phyloP scores from a whole-genome alignment of 352 stramenopile genomes.

The Phytophthora quininea region DNA sequence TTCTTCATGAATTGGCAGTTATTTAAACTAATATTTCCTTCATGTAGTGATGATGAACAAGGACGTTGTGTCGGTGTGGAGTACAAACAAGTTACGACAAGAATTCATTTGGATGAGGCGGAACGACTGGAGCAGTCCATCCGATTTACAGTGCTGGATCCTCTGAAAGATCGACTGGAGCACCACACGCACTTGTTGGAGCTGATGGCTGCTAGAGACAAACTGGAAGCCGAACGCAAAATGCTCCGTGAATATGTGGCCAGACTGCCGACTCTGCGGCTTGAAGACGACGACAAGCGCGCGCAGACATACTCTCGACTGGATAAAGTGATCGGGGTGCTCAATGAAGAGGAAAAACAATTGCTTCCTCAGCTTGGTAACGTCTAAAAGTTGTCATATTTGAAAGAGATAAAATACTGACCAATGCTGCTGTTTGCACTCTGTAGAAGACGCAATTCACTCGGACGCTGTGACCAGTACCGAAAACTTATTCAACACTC shows the following conservation, averaged over 20 bases:
- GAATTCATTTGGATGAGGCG: conserved; percentile 57
- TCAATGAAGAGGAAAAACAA: conserved; percentile 43
- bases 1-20: not conserved
- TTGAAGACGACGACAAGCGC: conserved; percentile 53
- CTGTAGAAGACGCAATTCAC: conserved; percentile 48
- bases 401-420: not conserved
- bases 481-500: conserved; percentile 64
- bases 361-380: conserved; percentile 52
- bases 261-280: conserved; percentile 38
- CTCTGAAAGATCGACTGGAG: conserved; percentile 58
- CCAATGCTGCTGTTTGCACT: conserved; percentile 1
- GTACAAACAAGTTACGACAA: conserved; percentile 55
- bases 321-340: conserved; percentile 42
- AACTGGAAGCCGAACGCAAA: conserved; percentile 27
- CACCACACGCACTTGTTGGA: conserved; percentile 50
- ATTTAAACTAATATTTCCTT: not conserved
- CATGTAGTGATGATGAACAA: conserved; percentile 28
- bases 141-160: conserved; percentile 78
- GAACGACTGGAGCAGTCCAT: conserved; percentile 81
- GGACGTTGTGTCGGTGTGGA: conserved; percentile 35
- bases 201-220: conserved; percentile 38
- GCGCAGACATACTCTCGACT: conserved; percentile 43
- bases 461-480: conserved; percentile 37
- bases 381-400: no score
- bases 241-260: conserved; percentile 31